These are phyloP conservation scores for Hymenoscyphus occultus DNA, from an alignment of 2,329 filamentous ascomycete species.

Conservation along the genomic window DNA sequence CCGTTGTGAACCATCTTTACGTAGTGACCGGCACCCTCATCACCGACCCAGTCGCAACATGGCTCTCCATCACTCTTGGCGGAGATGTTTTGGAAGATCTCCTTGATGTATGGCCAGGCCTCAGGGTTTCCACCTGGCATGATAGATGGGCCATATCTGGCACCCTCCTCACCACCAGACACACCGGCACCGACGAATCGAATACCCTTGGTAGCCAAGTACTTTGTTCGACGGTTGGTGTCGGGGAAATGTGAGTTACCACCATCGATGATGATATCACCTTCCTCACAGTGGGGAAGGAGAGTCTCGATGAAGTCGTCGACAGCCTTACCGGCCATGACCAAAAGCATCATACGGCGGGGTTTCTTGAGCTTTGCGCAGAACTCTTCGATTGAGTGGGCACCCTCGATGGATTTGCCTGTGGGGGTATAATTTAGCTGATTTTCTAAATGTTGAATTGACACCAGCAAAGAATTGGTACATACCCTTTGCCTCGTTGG, in stretches of 20 bases:
- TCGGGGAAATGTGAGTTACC: slow-evolving; percentile 99
- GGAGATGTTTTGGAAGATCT: slow-evolving; percentile 96
- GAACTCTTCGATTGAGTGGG: slow-evolving; percentile 92
- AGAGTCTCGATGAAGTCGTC: slow-evolving; percentile 98
- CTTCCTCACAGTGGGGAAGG: slow-evolving; percentile 74
- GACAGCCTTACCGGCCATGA: slow-evolving; percentile 96
- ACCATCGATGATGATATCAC: slow-evolving; percentile 99
- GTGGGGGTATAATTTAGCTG: slow-evolving; percentile 16
- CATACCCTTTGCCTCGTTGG: slow-evolving; percentile 80
- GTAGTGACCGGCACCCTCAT: slow-evolving; percentile 99
- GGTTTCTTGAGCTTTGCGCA: slow-evolving; percentile 95
- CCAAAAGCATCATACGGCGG: slow-evolving; percentile 95
- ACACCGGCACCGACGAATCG: slow-evolving; percentile 96
- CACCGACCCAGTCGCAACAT: slow-evolving; percentile 99
- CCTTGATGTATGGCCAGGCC: slow-evolving; percentile 98
- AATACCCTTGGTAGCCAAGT: slow-evolving; percentile 83
- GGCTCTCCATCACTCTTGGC: slow-evolving; percentile 97
- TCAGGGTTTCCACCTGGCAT: slow-evolving; percentile 99
- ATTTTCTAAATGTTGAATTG: neutral
- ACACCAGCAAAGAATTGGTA: slow-evolving; percentile 1
- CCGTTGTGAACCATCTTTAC: slow-evolving; percentile 99
- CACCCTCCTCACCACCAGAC: slow-evolving; percentile 98
- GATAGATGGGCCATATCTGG: slow-evolving; percentile 92
- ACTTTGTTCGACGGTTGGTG: slow-evolving; percentile 93
- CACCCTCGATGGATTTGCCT: slow-evolving; percentile 92